Evolutionary conservation across 2,329 filamentous ascomycete genomes (phyloP).

Genomic region (Ophiostoma ips): DNA sequence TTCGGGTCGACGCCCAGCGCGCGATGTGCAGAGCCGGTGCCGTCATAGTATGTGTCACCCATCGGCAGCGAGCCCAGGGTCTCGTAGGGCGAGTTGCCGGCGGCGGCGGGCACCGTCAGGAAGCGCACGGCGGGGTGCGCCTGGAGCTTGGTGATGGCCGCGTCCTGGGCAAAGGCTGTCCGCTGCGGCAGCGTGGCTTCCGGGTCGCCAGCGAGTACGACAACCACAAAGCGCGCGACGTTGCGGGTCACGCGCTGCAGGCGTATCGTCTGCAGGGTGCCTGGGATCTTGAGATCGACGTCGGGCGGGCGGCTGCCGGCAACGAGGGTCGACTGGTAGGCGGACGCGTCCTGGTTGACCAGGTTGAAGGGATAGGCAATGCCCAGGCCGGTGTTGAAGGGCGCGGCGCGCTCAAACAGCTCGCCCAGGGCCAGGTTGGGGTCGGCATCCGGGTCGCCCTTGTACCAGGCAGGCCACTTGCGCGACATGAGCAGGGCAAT

Average conservation of each 20-base stretch:
- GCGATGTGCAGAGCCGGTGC: conserved; percentile 12
- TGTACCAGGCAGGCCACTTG: conserved; percentile 25
- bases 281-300: conserved; percentile 29
- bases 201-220: conserved; percentile 21
- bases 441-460: conserved; percentile 25
- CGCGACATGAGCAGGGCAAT: conserved; percentile 23
- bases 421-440: conserved; percentile 34
- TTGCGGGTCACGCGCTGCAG: conserved; percentile 32
- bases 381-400: conserved; percentile 48
- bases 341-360: conserved; percentile 5
- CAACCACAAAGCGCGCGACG: conserved; percentile 25
- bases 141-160: conserved; percentile 21
- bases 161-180: conserved; percentile 3
- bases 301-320: conserved; percentile 33
- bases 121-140: conserved; percentile 16
- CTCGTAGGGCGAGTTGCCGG: conserved; percentile 29
- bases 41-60: conserved; percentile 40
- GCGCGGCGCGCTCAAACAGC: conserved; percentile 43
- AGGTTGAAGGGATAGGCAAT: conserved; percentile 32
- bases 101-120: background rate
- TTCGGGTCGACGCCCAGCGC: conserved; percentile 16
- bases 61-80: conserved; percentile 27
- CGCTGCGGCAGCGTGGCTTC: conserved; percentile 14
- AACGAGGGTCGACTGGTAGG: conserved; percentile 13
- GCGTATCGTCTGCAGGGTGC: conserved; percentile 28